Conservation (phyloP, 2,329 filamentous ascomycete species). For the Thelonectria rubi region DNA sequence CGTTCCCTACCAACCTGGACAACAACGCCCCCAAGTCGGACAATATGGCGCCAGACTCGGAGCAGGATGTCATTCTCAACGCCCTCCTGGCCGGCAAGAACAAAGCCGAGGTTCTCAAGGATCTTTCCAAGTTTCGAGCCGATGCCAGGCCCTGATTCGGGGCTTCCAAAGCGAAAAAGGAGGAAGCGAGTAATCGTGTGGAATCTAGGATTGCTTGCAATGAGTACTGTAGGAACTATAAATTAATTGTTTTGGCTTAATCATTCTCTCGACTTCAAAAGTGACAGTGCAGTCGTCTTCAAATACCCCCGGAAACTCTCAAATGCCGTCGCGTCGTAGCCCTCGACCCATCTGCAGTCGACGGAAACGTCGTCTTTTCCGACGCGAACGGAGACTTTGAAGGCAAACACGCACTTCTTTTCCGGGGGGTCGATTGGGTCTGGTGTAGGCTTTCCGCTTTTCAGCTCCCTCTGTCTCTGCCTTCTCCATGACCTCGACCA, state of each 20-base stretch:
- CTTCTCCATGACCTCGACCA: slow-evolving; percentile 81
- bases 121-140: slow-evolving; percentile 43
- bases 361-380: slow-evolving; percentile 55
- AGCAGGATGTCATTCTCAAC: slow-evolving; percentile 60
- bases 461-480: slow-evolving; percentile 63
- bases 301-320: slow-evolving; percentile 89
- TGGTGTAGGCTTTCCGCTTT: slow-evolving; percentile 46
- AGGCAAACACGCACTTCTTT: slow-evolving; percentile 61
- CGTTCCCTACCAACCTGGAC: slow-evolving; percentile 71
- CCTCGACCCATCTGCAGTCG: slow-evolving; percentile 72
- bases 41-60: slow-evolving; percentile 68
- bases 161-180: not conserved
- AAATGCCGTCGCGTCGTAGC: slow-evolving; percentile 76
- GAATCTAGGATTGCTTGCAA: not conserved
- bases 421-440: slow-evolving; percentile 27
- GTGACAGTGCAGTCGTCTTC: slow-evolving; percentile 52
- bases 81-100: slow-evolving; percentile 54
- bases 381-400: slow-evolving; percentile 62
- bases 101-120: slow-evolving; percentile 51
- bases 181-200: not conserved
- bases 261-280: slow-evolving; percentile 4
- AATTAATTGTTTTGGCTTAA: not conserved
- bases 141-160: slow-evolving; percentile 25
- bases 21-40: slow-evolving; percentile 62
- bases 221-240: not conserved